Conservation (phyloP, 2,329 filamentous ascomycete species). For the Penicillium brevicompactum region DNA sequence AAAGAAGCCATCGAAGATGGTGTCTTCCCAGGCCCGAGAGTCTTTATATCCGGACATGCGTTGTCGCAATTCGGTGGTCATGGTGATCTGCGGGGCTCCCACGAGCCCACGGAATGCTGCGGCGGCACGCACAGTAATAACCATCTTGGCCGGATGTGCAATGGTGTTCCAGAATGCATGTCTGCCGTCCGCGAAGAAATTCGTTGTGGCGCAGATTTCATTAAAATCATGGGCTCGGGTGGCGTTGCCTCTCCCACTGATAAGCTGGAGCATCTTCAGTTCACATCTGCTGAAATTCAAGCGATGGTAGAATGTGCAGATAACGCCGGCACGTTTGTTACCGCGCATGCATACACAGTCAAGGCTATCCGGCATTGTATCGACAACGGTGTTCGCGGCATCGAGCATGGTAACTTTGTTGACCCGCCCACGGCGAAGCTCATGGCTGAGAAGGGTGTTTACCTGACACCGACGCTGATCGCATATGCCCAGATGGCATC, state of each 20-base stretch:
- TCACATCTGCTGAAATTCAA: constrained; percentile 57
- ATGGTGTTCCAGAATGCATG: constrained; percentile 59
- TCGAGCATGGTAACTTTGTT: constrained; percentile 55
- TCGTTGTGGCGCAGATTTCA: constrained; percentile 58
- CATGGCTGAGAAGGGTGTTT: constrained; percentile 53
- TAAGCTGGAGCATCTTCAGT: constrained; percentile 55
- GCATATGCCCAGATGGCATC: constrained; percentile 55
- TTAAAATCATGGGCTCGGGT: constrained; percentile 63
- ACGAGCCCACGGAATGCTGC: constrained; percentile 53
- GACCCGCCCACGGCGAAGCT: constrained; percentile 48
- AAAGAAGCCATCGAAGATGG: constrained; percentile 52
- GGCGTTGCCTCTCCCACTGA: constrained; percentile 61
- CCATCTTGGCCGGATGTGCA: constrained; percentile 45
- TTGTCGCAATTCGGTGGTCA: constrained; percentile 63
- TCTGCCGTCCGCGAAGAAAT: constrained; percentile 57
- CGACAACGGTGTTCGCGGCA: constrained; percentile 57
- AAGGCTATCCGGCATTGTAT: constrained; percentile 57
- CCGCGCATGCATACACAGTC: constrained; percentile 60
- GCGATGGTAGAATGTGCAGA: constrained; percentile 55
- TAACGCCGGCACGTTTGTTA: constrained; percentile 56
- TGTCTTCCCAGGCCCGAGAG: constrained; percentile 56
- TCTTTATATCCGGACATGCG: constrained; percentile 57
- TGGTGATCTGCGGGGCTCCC: constrained; percentile 49
- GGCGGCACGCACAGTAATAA: constrained; percentile 41
- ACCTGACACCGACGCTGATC: constrained; percentile 56